Conservation (phyloP, 192 early-diverging fungal genomes). For the Linnemannia exigua region DNA sequence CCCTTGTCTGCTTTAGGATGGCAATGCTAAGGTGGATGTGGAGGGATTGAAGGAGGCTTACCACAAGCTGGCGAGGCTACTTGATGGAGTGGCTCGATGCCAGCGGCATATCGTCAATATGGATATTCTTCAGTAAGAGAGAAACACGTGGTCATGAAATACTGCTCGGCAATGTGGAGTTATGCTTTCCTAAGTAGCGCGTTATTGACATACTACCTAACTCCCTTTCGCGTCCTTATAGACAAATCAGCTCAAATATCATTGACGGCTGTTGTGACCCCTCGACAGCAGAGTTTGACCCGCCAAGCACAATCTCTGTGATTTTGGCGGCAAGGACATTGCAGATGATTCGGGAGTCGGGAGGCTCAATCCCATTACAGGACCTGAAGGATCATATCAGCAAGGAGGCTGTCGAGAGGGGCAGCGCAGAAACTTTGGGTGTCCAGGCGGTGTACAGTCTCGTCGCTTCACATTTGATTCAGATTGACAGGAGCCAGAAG, state of each 20-base stretch:
- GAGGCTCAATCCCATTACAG: constrained; percentile 20
- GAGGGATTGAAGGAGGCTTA: constrained; percentile 29
- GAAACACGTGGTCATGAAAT: too few species aligned
- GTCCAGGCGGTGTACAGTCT: constrained; percentile 44
- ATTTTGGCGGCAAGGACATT: constrained; percentile 21
- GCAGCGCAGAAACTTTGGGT: constrained; percentile 10
- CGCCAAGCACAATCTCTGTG: constrained; percentile 13
- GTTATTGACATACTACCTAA: not conserved
- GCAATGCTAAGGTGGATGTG: constrained; percentile 18
- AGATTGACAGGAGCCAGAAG: constrained; percentile 40
- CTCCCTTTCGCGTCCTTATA: not conserved
- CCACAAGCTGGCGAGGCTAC: constrained; percentile 22
- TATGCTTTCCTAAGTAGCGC: not conserved
- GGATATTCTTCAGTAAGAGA: constrained; percentile 49
- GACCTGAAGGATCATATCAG: constrained; percentile 38
- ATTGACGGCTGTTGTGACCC: constrained; percentile 37
- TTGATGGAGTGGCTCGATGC: constrained; percentile 34
- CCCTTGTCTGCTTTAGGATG: constrained; percentile 7
- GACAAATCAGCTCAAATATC: constrained; percentile 41
- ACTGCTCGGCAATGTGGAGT: too few species aligned
- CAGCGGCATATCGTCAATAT: constrained; percentile 33
- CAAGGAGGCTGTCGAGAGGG: constrained; percentile 23
- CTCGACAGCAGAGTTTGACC: constrained; percentile 28
- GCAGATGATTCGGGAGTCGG: constrained; percentile 22
- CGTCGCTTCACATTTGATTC: constrained; percentile 39